phyloP scores from a whole-genome alignment of 106 monocot species.

The Apostasia ramifera region DNA sequence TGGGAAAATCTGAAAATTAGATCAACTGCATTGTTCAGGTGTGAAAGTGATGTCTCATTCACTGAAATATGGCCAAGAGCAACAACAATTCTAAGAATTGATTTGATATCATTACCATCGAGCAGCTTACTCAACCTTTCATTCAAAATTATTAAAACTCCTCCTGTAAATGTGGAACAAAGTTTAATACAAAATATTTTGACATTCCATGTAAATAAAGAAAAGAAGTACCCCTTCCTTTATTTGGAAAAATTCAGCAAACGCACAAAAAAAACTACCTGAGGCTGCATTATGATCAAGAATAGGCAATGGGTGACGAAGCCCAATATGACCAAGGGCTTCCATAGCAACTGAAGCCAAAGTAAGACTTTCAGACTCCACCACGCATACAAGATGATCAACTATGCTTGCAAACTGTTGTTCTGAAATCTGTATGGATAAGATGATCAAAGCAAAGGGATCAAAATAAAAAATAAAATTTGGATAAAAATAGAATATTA shows the following conservation, averaged over 20 bases:
- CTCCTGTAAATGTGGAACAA: conserved; percentile 29
- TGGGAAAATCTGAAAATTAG: conserved; percentile 74
- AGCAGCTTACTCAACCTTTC: conserved; percentile 70
- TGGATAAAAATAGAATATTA: no score
- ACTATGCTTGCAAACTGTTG: conserved; percentile 26
- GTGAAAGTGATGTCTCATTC: conserved; percentile 59
- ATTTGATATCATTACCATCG: conserved; percentile 64
- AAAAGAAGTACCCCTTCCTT: background rate
- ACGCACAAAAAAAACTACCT: conserved; percentile 27
- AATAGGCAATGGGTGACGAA: conserved; percentile 52
- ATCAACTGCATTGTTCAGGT: conserved; percentile 64
- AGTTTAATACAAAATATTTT: background rate
- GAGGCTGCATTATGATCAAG: conserved; percentile 35
- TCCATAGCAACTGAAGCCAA: conserved; percentile 79
- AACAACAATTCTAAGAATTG: conserved; percentile 71
- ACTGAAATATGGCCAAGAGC: conserved; percentile 85
- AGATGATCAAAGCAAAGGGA: background rate
- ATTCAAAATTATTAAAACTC: conserved; percentile 44
- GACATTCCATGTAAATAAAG: background rate
- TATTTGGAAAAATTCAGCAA: background rate
- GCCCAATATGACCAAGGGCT: conserved; percentile 92
- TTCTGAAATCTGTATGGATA: conserved; percentile 49
- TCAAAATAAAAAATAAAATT: background rate
- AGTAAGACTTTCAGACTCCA: conserved; percentile 56
- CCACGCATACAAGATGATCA: conserved; percentile 45